Conservation (phyloP, 192 early-diverging fungal species). For the Glomus cerebriforme region DNA sequence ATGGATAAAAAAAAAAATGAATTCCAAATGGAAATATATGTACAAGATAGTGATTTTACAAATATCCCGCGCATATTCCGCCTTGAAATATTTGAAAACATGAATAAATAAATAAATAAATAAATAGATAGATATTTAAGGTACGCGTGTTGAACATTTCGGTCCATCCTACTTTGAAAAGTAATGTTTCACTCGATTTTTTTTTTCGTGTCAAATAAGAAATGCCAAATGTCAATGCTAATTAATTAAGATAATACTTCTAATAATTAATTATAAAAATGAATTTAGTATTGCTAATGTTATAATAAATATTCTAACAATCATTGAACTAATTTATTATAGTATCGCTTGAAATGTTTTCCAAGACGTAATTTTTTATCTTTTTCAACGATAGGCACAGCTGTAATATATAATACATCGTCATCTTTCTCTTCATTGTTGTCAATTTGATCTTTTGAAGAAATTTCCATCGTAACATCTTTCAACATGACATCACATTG, state of each 20-base stretch:
- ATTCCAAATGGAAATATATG: not conserved
- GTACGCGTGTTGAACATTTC: not conserved
- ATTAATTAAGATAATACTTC: not conserved
- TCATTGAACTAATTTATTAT: conserved; percentile 4
- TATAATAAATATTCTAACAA: too few species aligned
- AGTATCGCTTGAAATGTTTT: conserved; percentile 3
- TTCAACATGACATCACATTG: not conserved
- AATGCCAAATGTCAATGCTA: not conserved
- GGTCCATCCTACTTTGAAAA: not conserved
- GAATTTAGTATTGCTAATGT: not conserved
- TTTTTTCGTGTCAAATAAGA: not conserved
- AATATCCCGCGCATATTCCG: not conserved
- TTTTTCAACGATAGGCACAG: not conserved
- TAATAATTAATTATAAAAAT: not conserved
- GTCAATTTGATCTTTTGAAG: not conserved
- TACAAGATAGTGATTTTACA: not conserved
- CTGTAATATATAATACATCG: not conserved
- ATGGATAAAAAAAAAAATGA: not conserved
- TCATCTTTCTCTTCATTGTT: not conserved
- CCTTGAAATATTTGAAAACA: not conserved
- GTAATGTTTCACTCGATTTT: not conserved
- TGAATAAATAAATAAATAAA: not conserved
- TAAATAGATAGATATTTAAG: not conserved
- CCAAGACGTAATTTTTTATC: conserved; percentile 3
- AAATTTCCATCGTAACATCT: not conserved